Conservation (phyloP, 768 basidiomycete genomes). For the Boletus subcaerulescens region DNA sequence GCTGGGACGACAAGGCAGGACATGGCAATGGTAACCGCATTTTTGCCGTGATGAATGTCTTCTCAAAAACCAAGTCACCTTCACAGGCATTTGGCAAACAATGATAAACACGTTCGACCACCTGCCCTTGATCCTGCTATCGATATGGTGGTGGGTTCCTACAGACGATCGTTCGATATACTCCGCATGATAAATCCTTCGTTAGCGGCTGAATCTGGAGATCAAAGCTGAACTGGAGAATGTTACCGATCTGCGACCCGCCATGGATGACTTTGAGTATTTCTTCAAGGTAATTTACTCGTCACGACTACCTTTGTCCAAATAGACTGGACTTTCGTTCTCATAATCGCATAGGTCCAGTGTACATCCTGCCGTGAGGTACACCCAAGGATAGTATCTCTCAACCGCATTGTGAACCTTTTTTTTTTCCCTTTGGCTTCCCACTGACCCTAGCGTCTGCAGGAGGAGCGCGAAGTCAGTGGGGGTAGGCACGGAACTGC, state of each 20-base stretch:
- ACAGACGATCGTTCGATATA: not conserved
- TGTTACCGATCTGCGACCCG: constrained; percentile 66
- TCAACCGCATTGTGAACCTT: constrained; percentile 62
- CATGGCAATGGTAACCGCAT: constrained; percentile 23
- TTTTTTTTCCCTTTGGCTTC: not conserved
- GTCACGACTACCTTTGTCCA: not conserved
- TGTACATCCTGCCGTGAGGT: constrained; percentile 78
- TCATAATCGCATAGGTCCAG: constrained; percentile 48
- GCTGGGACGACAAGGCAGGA: constrained; percentile 13
- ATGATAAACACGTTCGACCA: constrained; percentile 16
- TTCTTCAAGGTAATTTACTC: constrained; percentile 61
- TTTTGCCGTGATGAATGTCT: not conserved
- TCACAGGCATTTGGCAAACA: constrained; percentile 20
- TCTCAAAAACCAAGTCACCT: not conserved
- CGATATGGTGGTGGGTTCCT: constrained; percentile 51
- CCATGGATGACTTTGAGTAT: constrained; percentile 69
- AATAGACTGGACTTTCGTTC: not conserved
- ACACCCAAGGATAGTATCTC: constrained; percentile 66
- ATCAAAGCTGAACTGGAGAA: constrained; percentile 82
- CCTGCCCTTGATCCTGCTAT: not conserved
- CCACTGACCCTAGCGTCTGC: constrained; percentile 5
- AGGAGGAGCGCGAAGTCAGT: constrained; percentile 69
- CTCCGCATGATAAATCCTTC: not conserved
- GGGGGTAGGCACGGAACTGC: constrained; percentile 67
- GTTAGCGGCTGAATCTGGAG: constrained; percentile 57